Conservation (phyloP, 2,329 filamentous ascomycete species). For the Magnaporthiopsis incrustans region DNA sequence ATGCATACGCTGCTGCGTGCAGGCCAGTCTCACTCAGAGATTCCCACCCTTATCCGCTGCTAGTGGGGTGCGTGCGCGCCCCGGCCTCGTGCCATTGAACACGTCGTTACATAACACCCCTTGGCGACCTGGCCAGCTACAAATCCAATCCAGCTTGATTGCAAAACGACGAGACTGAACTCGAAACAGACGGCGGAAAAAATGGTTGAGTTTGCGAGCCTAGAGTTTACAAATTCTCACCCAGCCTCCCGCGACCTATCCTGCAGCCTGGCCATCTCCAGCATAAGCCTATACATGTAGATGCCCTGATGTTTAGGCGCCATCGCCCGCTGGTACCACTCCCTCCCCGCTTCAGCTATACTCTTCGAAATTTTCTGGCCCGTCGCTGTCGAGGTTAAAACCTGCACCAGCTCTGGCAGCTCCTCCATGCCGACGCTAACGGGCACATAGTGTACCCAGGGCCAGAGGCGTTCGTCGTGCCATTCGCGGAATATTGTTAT, state of each 20-base stretch:
- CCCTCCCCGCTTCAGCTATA: constrained; percentile 44
- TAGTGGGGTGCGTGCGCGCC: too few relatives aligned
- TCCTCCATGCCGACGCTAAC: constrained; percentile 38
- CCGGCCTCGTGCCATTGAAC: too few relatives aligned
- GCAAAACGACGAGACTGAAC: too few relatives aligned
- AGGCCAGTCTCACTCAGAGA: too few relatives aligned
- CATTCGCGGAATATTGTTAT: constrained; percentile 42
- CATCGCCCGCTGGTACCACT: constrained; percentile 45
- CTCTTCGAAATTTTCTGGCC: constrained; percentile 38
- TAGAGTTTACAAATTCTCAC: background rate
- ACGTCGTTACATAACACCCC: too few relatives aligned
- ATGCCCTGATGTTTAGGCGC: constrained; percentile 50
- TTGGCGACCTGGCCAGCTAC: too few relatives aligned
- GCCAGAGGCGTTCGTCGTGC: constrained; percentile 44
- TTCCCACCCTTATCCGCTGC: too few relatives aligned
- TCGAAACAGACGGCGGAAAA: too few relatives aligned
- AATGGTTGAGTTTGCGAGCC: too few relatives aligned
- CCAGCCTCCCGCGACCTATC: constrained; percentile 18
- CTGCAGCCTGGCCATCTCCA: constrained; percentile 41
- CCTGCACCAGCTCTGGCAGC: constrained; percentile 38
- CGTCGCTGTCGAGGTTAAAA: constrained; percentile 31
- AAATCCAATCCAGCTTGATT: too few relatives aligned
- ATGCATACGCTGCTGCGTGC: too few relatives aligned
- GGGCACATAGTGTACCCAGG: constrained; percentile 47
- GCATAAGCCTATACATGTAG: constrained; percentile 50